phyloP scores from a whole-genome alignment of 139 green algal genomes.

The Chlorella sp. region DNA sequence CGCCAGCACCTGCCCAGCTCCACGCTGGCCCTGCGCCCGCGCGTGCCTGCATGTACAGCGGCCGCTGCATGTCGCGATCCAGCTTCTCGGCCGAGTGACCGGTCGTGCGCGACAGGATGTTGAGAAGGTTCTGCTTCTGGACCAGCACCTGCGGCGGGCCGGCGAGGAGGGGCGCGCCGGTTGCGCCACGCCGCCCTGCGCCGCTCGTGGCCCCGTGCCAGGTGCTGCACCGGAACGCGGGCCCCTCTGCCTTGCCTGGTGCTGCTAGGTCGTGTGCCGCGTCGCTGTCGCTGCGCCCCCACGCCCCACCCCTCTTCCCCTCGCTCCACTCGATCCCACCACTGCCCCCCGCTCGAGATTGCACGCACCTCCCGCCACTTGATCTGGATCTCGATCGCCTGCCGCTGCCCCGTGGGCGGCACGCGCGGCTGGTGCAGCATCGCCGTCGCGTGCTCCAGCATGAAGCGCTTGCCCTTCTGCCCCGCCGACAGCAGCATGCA shows the following conservation, averaged over 20 bases:
- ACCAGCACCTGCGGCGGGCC: slow-evolving; percentile 34
- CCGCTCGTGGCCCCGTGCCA: no score
- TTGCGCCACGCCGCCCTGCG: no score
- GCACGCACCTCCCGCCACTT: slow-evolving; percentile 93
- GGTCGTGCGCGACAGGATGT: slow-evolving; percentile 84
- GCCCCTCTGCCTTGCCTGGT: no score
- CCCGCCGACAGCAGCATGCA: slow-evolving; percentile 85
- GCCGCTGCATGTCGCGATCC: slow-evolving; percentile 93
- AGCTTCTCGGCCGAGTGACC: slow-evolving; percentile 92
- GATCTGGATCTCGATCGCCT: slow-evolving; percentile 92
- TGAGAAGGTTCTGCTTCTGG: slow-evolving; percentile 81
- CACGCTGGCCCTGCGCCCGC: no score
- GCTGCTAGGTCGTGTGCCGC: no score
- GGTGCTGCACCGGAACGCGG: no score
- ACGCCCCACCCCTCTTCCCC: no score
- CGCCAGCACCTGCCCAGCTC: no score
- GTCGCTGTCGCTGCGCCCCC: no score
- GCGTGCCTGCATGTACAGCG: slow-evolving; percentile 99
- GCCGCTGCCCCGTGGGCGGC: slow-evolving; percentile 90
- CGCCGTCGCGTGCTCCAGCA: slow-evolving; percentile 88
- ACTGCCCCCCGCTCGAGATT: no score
- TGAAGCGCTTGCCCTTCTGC: slow-evolving; percentile 81
- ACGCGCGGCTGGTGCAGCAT: slow-evolving; percentile 98
- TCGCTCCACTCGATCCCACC: no score
- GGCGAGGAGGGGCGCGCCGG: neutral